Evolutionary conservation across 306 rosid species (phyloP).

Genomic region (Elaeagnus macrophylla): DNA sequence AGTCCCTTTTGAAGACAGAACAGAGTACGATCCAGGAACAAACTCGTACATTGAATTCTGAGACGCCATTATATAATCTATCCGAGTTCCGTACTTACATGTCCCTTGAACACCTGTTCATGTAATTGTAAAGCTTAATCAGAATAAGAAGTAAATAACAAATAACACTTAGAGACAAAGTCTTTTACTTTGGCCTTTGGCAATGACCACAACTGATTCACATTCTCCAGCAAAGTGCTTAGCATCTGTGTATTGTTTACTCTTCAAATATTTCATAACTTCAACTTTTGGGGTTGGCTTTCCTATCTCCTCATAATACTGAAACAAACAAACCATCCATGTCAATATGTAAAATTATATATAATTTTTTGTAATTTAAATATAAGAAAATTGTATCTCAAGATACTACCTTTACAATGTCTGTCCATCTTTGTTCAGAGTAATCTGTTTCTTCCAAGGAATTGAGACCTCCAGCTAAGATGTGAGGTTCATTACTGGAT

Average conservation of each 20-base stretch:
- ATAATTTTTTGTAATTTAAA: not conserved
- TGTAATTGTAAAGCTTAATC: constrained; percentile 16
- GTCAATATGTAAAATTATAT: not conserved
- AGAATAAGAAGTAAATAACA: not conserved
- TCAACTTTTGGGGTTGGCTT: constrained; percentile 79
- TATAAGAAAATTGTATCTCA: not conserved
- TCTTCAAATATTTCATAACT: constrained; percentile 65
- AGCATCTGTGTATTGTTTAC: constrained; percentile 64
- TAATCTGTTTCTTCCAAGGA: constrained; percentile 83
- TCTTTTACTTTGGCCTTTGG: constrained; percentile 90
- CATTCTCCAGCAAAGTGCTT: constrained; percentile 74
- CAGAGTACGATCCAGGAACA: constrained; percentile 84
- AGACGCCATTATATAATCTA: constrained; percentile 80
- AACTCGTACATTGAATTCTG: constrained; percentile 54
- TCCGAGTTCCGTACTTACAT: constrained; percentile 91
- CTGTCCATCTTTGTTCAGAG: constrained; percentile 91
- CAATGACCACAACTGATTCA: constrained; percentile 81
- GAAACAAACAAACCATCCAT: constrained; percentile 10
- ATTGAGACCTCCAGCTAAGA: constrained; percentile 83
- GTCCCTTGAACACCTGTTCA: constrained; percentile 89
- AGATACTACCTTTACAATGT: constrained; percentile 68
- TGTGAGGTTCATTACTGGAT: constrained; percentile 63
- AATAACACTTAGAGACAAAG: not conserved
- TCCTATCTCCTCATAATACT: constrained; percentile 83
- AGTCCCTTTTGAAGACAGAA: constrained; percentile 89